These are phyloP conservation scores for Emmonsiellopsis sp. DNA, from an alignment of 2,329 filamentous ascomycete genomes.

Conservation along the genomic window DNA sequence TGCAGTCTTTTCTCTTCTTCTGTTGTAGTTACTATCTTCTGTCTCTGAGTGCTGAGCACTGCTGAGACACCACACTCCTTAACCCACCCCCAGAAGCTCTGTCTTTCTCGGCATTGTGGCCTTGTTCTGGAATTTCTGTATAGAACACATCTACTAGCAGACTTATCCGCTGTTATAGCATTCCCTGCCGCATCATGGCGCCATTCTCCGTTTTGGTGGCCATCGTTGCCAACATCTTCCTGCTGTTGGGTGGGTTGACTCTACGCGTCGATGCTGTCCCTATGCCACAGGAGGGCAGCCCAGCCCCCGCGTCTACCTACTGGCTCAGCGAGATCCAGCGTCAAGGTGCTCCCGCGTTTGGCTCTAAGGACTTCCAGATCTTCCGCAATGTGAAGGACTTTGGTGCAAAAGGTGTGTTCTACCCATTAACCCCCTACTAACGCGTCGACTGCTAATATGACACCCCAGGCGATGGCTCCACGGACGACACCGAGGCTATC, in stretches of 20 bases:
- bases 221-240: conserved; percentile 21
- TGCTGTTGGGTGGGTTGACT: conserved; percentile 22
- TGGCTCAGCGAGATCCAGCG: conserved; percentile 65
- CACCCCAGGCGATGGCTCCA: conserved; percentile 48
- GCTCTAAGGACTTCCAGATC: conserved; percentile 52
- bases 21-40: too few species aligned
- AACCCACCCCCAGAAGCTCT: too few species aligned
- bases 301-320: conserved; percentile 36
- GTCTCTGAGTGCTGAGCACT: too few species aligned
- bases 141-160: too few species aligned
- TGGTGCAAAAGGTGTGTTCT: conserved; percentile 58
- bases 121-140: too few species aligned
- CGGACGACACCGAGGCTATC: conserved; percentile 83
- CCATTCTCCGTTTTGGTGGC: not conserved
- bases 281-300: conserved; percentile 12
- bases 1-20: too few species aligned
- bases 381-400: conserved; percentile 71
- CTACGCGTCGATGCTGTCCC: conserved; percentile 26
- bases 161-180: too few species aligned
- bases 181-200: too few species aligned
- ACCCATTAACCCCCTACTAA: not conserved
- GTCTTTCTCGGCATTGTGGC: too few species aligned
- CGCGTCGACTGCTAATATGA: conserved; percentile 25
- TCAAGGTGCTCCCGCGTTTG: conserved; percentile 60
- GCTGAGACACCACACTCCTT: too few species aligned